Base-by-base conservation (phyloP, 2,329 filamentous ascomycete species). In the Microsporum audouinii region DNA sequence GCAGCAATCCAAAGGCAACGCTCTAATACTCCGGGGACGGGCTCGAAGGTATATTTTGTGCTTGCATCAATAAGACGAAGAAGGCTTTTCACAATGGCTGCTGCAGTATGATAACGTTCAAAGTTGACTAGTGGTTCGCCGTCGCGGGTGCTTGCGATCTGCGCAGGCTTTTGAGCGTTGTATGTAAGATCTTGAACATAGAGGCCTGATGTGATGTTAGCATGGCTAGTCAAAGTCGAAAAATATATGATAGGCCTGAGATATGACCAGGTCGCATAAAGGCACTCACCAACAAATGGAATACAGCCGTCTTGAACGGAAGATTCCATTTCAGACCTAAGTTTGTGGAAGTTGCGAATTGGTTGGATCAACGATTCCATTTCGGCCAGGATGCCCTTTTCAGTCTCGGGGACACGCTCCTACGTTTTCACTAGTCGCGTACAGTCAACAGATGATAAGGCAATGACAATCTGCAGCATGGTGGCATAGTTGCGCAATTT, bases 161-260 rank as follows among this genome's bases (percentile, higher is more conserved):
- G 80, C 1, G 82, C 78, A 0, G 84, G 83, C 67, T 86, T 86
- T 70, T 86, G 83, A 0, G 84, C 80, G 68, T 86, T 87, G 73
- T 85, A 86, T 57, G 84, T 85, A 60, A 87, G 75, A 68, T 87
- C 84, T 65, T 85, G 84, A 3, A 84, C 83, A 70, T 86, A 87
- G 38, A 86, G 77, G 27, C 83, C 79, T 80, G 36, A 17, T 4
- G 34, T 33, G 7, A 51, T 8, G 49, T 61, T 53, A 63, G 57
- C 14, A 38, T 33, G n/a, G 23, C 0, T 3, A 12, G 27, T 29
- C 23, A 27, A 23, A 49, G 23, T 27, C 7, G 27, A 34, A 34
- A 53, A 33, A 14, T 29, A n/a, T 5, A 29, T n/a, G 8, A 49
- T 23, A 47, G 8, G 38, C 3, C 5, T 12, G 38, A 12, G 38